Percentiles rank a stretch among this genome's conserved stretches.
Evolutionary conservation across 805 yeast species (phyloP).

Genomic region (Scheffersomyces amazonensis): DNA sequence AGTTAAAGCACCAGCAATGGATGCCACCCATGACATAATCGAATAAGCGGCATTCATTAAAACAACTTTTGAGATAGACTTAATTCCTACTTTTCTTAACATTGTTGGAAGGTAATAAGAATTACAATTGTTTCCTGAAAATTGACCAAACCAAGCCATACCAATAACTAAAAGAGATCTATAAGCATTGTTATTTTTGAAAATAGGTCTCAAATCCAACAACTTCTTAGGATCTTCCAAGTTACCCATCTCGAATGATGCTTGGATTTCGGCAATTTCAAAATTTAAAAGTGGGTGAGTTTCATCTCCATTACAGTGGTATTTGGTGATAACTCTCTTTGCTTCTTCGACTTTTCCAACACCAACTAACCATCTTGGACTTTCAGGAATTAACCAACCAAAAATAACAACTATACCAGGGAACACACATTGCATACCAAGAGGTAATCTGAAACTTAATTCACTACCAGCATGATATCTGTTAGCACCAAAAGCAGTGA

Average conservation of each 20-base stretch:
- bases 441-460: constrained; percentile 25
- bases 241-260: constrained; percentile 9
- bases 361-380: constrained; percentile 44
- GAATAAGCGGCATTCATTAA: constrained; percentile 15
- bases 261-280: constrained; percentile 34
- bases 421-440: constrained; percentile 28
- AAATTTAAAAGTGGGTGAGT: constrained; percentile 25
- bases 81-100: constrained; percentile 47
- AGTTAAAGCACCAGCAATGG: constrained; percentile 14
- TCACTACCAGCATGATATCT: constrained; percentile 39
- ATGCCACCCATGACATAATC: constrained; percentile 11
- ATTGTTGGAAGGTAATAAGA: constrained; percentile 49
- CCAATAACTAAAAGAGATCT: constrained; percentile 13
- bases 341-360: constrained; percentile 29
- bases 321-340: constrained; percentile 10
- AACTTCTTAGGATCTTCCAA: constrained; percentile 10
- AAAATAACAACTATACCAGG: constrained; percentile 35
- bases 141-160: constrained; percentile 38
- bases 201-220: constrained; percentile 10
- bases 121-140: constrained; percentile 48
- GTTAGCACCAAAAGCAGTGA: constrained; percentile 20
- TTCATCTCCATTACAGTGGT: constrained; percentile 13
- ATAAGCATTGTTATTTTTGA: constrained; percentile 2
- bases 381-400: constrained; percentile 40
- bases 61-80: constrained; percentile 17